Base-by-base conservation (phyloP, 1,139 yeast genomes). In the Suhomyces maxii region DNA sequence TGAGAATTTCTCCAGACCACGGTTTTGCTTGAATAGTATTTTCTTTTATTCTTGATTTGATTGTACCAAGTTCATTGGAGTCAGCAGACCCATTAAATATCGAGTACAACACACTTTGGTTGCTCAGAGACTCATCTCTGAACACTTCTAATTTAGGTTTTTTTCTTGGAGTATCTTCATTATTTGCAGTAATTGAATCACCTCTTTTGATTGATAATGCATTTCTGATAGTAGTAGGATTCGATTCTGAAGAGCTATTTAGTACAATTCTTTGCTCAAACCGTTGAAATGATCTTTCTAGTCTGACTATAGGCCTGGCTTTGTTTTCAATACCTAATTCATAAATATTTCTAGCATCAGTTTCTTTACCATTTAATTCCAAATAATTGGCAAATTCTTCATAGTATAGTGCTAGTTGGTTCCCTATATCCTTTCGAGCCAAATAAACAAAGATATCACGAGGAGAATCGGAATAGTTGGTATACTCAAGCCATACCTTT, bases 401-500 rank as follows among this genome's bases (percentile, higher is more conserved):
- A 58, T 90, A 93, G 60, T 79, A 91, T 23, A 82, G 59, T 0
- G 97, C 83, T 46, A 89, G 69, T 38, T 75, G 73, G 34, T 62
- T 63, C 0, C 97, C 98, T 33, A 93, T 89, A 43, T 78, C 82
- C 55, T 86, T 85, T 49, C 87, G 80, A 40, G 85, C 82, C 60
- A 93, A 70, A 60, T 86, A 90, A 2, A 82, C 73, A 61, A 85
- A 91, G 5, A 89, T 75, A 47, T 88, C 95, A 32, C 78, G 67
- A 0, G 95, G 93, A 6, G 84, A 73, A 52, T 87, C 93, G 1
- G 87, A 79, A 56, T 80, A 84, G 25, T 75, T 77, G 23, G 85
- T 80, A 60, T 87, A 89, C 50, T 82, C 83, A 42, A 91, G 67
- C 97, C 99, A 93, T 0, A 90, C 76, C 51, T 76, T 78, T 44